Percentiles rank a stretch among this genome's conserved stretches.
Evolutionary conservation across 768 basidiomycete species (phyloP).

Genomic region (Podaxis sp.): DNA sequence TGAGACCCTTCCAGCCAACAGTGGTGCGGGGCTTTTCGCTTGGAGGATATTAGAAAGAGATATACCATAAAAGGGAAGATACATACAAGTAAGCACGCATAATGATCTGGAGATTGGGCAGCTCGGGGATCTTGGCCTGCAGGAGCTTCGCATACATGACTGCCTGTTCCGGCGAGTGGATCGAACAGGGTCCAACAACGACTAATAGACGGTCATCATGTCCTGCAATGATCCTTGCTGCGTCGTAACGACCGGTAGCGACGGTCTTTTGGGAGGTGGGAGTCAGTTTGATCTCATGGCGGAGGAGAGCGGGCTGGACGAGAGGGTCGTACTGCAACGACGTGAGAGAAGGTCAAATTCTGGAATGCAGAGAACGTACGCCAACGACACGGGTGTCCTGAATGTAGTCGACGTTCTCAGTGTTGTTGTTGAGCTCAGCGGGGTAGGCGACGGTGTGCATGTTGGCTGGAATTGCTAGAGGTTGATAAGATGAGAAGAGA

Average conservation of each 20-base stretch:
- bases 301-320: slow-evolving; percentile 87
- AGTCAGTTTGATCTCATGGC: slow-evolving; percentile 79
- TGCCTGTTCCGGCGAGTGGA: slow-evolving; percentile 86
- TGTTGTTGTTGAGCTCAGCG: slow-evolving; percentile 60
- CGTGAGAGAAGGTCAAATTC: slow-evolving; percentile 3
- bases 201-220: slow-evolving; percentile 86
- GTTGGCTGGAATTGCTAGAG: slow-evolving; percentile 40
- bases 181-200: slow-evolving; percentile 94
- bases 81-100: slow-evolving; percentile 98
- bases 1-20: slow-evolving; percentile 96
- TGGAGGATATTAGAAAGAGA: slow-evolving; percentile 13
- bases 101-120: slow-evolving; percentile 81
- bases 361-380: slow-evolving; percentile 40
- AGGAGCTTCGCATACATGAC: slow-evolving; percentile 77
- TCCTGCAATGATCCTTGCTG: slow-evolving; percentile 79
- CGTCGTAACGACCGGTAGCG: slow-evolving; percentile 72
- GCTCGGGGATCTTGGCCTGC: slow-evolving; percentile 61
- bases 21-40: slow-evolving; percentile 92
- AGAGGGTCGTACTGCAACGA: slow-evolving; percentile 85
- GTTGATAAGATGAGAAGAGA: slow-evolving; percentile 17
- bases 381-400: slow-evolving; percentile 80
- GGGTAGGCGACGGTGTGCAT: slow-evolving; percentile 65
- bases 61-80: slow-evolving; percentile 8
- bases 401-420: slow-evolving; percentile 67
- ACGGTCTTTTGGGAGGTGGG: slow-evolving; percentile 69